A percentile compares a stretch with the other conserved stretches of the same genome.
Evolutionary conservation across 768 basidiomycete species (phyloP).

Genomic region (Serendipita sp.): DNA sequence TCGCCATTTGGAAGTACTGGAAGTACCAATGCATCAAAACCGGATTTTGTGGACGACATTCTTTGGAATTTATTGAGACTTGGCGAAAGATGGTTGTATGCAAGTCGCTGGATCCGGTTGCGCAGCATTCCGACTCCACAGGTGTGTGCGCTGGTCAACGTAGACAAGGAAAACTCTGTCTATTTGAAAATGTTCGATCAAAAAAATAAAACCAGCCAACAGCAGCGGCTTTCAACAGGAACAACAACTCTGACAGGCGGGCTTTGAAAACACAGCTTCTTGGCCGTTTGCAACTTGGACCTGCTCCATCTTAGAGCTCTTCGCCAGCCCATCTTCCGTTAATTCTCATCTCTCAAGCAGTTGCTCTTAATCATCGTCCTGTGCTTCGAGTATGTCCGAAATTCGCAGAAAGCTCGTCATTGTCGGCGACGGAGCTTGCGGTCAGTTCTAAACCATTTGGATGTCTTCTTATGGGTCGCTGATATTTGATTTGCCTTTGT

Average conservation of each 20-base stretch:
- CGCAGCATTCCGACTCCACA: no score
- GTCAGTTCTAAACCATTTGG: constrained; percentile 35
- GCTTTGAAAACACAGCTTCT: no score
- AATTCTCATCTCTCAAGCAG: neutral
- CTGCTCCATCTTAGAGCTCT: neutral
- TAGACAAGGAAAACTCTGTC: neutral
- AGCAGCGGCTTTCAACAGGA: no score
- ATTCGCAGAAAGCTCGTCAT: constrained; percentile 98
- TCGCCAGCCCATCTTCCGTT: neutral
- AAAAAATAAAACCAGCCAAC: no score
- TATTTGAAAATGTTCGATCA: neutral
- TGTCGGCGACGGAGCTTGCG: constrained; percentile 95
- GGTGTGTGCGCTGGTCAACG: neutral
- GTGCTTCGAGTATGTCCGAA: constrained; percentile 57
- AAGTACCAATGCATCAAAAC: constrained; percentile 6
- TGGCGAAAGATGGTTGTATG: neutral
- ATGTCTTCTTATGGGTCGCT: neutral
- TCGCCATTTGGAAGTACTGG: constrained; percentile 8
- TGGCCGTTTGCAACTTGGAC: no score
- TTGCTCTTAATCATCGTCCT: constrained; percentile 6
- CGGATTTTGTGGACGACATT: neutral
- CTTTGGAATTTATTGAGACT: neutral
- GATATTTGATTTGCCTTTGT: neutral
- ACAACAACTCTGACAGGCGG: no score
- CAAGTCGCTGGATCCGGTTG: no score